Conservation (phyloP, 208 protist species). For the Leptomonas pyrrhocoris region DNA sequence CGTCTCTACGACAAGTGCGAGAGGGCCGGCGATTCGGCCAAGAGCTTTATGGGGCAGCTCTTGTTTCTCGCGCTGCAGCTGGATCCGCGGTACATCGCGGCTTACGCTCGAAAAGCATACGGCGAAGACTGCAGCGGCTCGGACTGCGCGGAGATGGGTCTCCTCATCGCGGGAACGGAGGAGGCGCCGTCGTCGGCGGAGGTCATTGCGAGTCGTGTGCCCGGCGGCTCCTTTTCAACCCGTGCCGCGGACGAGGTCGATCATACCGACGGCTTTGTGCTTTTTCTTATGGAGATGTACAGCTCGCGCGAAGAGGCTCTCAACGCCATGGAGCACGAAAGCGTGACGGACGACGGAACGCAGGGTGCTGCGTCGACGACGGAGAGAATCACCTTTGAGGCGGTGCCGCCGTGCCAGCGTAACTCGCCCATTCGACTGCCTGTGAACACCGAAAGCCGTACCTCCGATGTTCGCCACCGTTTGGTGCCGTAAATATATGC, state of each 20-base stretch:
- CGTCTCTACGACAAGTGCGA: constrained; percentile 87
- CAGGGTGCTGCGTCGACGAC: neutral
- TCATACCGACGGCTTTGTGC: constrained; percentile 81
- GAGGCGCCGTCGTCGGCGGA: constrained; percentile 80
- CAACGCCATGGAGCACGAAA: constrained; percentile 18
- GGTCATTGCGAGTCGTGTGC: constrained; percentile 56
- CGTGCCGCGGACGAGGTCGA: constrained; percentile 27
- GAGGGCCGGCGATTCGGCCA: constrained; percentile 40
- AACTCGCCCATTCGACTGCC: constrained; percentile 53
- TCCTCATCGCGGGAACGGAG: constrained; percentile 59
- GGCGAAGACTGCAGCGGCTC: constrained; percentile 48
- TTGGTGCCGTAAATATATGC: constrained; percentile 13
- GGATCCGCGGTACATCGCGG: constrained; percentile 70
- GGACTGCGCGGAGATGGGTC: constrained; percentile 64
- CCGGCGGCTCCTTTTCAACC: constrained; percentile 22
- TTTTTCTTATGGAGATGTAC: constrained; percentile 88
- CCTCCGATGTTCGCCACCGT: neutral
- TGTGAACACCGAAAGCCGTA: constrained; percentile 42
- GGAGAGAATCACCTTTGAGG: constrained; percentile 10
- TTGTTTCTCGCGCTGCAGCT: constrained; percentile 86
- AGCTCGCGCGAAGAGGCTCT: constrained; percentile 46
- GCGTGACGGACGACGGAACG: constrained; percentile 10
- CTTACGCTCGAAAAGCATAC: constrained; percentile 58
- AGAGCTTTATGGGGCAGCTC: constrained; percentile 68
- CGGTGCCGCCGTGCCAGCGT: constrained; percentile 28